Evolutionary conservation across 208 protist species (phyloP).

Genomic region (Pavlovales sp.): DNA sequence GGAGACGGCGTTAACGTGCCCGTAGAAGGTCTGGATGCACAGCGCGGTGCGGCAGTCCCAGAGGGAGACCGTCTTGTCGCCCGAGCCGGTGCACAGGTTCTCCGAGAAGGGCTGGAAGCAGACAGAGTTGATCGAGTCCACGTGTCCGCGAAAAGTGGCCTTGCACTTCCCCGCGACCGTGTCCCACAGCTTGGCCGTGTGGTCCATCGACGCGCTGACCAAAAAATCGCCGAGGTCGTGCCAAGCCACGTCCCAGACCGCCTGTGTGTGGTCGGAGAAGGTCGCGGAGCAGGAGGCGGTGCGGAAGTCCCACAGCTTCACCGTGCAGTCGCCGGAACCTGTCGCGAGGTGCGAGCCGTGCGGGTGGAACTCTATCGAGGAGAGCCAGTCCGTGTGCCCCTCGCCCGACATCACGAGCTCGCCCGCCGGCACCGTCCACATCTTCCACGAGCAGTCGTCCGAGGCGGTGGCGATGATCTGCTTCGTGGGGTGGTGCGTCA

Average conservation of each 20-base stretch:
- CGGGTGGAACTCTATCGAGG: constrained; percentile 54
- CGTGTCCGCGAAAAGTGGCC: constrained; percentile 87
- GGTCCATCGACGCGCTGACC: constrained; percentile 80
- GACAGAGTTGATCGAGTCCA: constrained; percentile 84
- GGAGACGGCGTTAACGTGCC: constrained; percentile 80
- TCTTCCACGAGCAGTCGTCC: constrained; percentile 89
- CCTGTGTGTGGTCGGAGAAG: constrained; percentile 84
- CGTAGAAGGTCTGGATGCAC: constrained; percentile 86
- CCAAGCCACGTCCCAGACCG: constrained; percentile 85
- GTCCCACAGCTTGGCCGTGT: constrained; percentile 87
- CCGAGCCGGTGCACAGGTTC: constrained; percentile 81
- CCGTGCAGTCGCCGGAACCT: constrained; percentile 85
- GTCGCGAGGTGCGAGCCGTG: constrained; percentile 85
- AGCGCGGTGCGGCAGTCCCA: constrained; percentile 88
- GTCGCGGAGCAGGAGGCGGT: constrained; percentile 76
- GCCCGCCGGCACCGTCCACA: constrained; percentile 79
- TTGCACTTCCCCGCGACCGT: constrained; percentile 72
- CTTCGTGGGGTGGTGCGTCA: constrained; percentile 85
- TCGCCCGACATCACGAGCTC: constrained; percentile 87
- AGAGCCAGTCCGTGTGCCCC: constrained; percentile 84
- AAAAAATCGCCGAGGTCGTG: constrained; percentile 81
- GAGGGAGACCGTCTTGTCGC: constrained; percentile 90
- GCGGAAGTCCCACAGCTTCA: constrained; percentile 92
- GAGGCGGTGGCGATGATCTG: constrained; percentile 86
- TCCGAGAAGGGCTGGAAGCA: constrained; percentile 87